These are phyloP conservation scores for Phytophthora melonis DNA, from an alignment of 352 stramenopile species.

Conservation along the genomic window DNA sequence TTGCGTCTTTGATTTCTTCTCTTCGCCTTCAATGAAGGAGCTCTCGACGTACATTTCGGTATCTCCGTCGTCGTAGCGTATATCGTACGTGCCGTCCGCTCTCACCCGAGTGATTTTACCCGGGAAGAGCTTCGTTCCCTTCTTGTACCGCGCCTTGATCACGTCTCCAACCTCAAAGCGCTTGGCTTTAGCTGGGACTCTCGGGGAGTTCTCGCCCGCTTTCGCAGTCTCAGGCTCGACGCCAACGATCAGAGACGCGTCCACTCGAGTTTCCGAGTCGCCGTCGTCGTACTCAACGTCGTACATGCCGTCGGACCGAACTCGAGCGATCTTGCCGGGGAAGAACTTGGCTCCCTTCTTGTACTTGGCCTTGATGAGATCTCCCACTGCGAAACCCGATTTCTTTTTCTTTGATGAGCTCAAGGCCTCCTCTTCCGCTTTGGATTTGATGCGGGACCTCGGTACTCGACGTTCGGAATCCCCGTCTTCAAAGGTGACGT, in stretches of 20 bases:
- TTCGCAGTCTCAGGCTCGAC: slow-evolving; percentile 7
- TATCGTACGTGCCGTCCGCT: slow-evolving; percentile 72
- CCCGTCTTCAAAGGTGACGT: slow-evolving; percentile 62
- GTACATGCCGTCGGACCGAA: slow-evolving; percentile 60
- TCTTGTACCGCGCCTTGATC: slow-evolving; percentile 56
- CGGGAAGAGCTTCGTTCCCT: slow-evolving; percentile 47
- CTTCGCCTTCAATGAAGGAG: slow-evolving; percentile 28
- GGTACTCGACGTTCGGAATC: slow-evolving; percentile 55
- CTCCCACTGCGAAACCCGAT: slow-evolving; percentile 39
- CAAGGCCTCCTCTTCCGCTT: neutral
- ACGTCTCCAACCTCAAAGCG: slow-evolving; percentile 36
- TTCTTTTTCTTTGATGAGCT: slow-evolving; percentile 18
- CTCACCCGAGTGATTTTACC: slow-evolving; percentile 59
- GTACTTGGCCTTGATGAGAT: slow-evolving; percentile 55
- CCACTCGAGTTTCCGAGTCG: slow-evolving; percentile 39
- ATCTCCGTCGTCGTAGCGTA: slow-evolving; percentile 74
- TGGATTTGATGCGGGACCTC: slow-evolving; percentile 33
- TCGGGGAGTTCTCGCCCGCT: slow-evolving; percentile 5
- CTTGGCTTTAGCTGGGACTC: slow-evolving; percentile 7
- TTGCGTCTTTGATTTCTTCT: neutral
- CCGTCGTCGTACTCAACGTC: slow-evolving; percentile 67
- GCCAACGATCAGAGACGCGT: slow-evolving; percentile 29
- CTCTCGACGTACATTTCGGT: slow-evolving; percentile 46
- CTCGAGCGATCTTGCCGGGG: slow-evolving; percentile 51
- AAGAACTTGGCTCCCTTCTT: slow-evolving; percentile 57